A percentile compares a stretch with the other conserved stretches of the same genome.
phyloP scores from a whole-genome alignment of 345 rosid species.

The Clarkia xantiana region DNA sequence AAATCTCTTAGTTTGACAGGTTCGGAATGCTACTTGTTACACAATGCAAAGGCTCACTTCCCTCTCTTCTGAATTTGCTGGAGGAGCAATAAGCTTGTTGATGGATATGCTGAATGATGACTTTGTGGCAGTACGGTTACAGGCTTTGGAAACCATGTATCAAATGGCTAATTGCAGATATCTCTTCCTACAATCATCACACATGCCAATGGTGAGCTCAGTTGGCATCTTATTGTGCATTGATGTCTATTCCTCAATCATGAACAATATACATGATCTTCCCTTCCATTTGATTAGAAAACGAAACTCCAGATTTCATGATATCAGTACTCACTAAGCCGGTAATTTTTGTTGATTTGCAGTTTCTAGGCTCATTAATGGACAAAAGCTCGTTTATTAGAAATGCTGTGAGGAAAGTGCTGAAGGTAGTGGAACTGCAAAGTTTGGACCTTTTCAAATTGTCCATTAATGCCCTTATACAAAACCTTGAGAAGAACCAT shows the following conservation, averaged over 20 bases:
- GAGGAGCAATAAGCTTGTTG: constrained; percentile 56
- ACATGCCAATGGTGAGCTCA: constrained; percentile 58
- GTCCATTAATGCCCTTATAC: constrained; percentile 44
- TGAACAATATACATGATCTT: too few relatives aligned
- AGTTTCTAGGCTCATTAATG: constrained; percentile 58
- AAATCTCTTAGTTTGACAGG: not conserved
- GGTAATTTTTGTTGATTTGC: constrained; percentile 19
- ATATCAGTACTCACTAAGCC: too few relatives aligned
- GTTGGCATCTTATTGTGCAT: constrained; percentile 2
- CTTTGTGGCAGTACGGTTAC: constrained; percentile 51
- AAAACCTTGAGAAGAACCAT: constrained; percentile 52
- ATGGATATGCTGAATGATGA: constrained; percentile 85
- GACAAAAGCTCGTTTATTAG: constrained; percentile 46
- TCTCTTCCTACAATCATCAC: constrained; percentile 40
- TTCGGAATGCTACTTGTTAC: constrained; percentile 53
- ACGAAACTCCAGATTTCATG: too few relatives aligned
- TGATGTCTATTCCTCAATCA: not conserved
- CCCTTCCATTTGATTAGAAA: too few relatives aligned
- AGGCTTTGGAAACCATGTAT: constrained; percentile 56
- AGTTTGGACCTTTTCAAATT: constrained; percentile 32
- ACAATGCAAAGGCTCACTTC: constrained; percentile 41
- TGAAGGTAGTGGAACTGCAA: constrained; percentile 37
- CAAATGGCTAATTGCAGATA: constrained; percentile 43
- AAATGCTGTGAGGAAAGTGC: constrained; percentile 42
- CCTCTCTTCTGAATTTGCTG: constrained; percentile 63